Evolutionary conservation across 148 eudicot genomes (phyloP).

Genomic region (Rhododendron simsii): DNA sequence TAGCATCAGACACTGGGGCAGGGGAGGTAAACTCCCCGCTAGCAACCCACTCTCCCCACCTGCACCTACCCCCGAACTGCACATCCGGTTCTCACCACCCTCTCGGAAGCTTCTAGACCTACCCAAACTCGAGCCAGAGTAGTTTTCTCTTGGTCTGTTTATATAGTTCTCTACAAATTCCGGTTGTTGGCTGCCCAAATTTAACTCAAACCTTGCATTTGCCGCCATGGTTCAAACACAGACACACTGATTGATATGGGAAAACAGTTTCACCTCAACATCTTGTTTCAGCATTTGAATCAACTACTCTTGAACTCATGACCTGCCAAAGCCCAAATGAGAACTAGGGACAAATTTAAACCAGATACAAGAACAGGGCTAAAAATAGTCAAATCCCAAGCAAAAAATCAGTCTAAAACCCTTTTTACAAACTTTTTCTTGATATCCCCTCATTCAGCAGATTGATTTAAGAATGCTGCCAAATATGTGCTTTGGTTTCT

Average conservation of each 20-base stretch:
- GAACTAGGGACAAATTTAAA: neutral
- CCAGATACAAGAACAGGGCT: neutral
- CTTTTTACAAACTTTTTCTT: neutral
- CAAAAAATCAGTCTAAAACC: neutral
- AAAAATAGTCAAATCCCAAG: neutral
- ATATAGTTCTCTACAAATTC: neutral
- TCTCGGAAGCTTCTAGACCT: conserved; percentile 3
- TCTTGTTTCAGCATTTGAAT: neutral
- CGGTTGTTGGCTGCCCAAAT: neutral
- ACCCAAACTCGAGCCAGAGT: neutral
- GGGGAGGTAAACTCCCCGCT: conserved; percentile 11
- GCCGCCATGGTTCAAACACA: neutral
- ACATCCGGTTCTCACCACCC: neutral
- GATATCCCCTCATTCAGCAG: neutral
- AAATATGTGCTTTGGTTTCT: neutral
- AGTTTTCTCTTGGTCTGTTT: neutral
- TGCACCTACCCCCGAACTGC: conserved; percentile 1
- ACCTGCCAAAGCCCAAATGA: neutral
- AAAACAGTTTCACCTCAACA: neutral
- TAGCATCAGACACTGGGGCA: conserved; percentile 35
- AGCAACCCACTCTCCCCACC: neutral
- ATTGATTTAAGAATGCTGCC: neutral
- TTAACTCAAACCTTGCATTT: neutral
- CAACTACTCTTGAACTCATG: neutral
- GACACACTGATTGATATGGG: neutral